A percentile compares a stretch with the other conserved stretches of the same genome.
Evolutionary conservation across 495 filamentous ascomycete species (phyloP).

Genomic region (Penicillium macrosclerotiorum): DNA sequence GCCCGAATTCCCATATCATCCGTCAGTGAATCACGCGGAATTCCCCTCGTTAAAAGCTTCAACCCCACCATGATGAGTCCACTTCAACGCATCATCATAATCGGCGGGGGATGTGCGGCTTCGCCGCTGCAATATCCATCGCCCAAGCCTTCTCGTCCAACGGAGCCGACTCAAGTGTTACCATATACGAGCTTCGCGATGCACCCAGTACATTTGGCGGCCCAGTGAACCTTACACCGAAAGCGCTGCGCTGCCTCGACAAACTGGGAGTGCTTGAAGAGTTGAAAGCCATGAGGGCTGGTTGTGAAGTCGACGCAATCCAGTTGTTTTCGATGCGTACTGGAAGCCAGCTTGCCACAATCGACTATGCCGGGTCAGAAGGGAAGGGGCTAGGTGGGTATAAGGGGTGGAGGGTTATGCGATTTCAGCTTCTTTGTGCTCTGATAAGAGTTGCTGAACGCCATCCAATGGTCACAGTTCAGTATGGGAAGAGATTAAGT

Average conservation of each 20-base stretch:
- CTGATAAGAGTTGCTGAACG: constrained; percentile 14
- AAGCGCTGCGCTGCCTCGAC: constrained; percentile 48
- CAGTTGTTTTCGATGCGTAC: neutral
- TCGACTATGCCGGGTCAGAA: constrained; percentile 23
- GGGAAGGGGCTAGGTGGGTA: constrained; percentile 29
- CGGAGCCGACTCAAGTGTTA: constrained; percentile 22
- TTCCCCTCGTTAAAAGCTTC: too few species aligned
- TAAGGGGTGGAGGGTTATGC: constrained; percentile 31
- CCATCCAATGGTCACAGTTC: neutral
- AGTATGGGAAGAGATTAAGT: neutral
- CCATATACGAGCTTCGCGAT: constrained; percentile 46
- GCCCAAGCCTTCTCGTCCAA: constrained; percentile 19
- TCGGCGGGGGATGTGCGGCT: constrained; percentile 29
- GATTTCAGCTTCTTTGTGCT: constrained; percentile 15
- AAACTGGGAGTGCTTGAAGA: constrained; percentile 40
- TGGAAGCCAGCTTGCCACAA: neutral
- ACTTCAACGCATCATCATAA: constrained; percentile 17
- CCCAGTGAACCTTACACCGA: constrained; percentile 54
- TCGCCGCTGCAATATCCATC: constrained; percentile 26
- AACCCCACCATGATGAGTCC: neutral
- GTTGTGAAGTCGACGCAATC: neutral
- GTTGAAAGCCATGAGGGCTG: constrained; percentile 11
- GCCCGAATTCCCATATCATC: too few species aligned
- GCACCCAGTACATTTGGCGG: constrained; percentile 46
- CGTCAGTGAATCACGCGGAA: too few species aligned